A percentile compares a stretch with the other conserved stretches of the same genome.
phyloP scores from a whole-genome alignment of 2,329 filamentous ascomycete genomes.

The Curvularia lunata region DNA sequence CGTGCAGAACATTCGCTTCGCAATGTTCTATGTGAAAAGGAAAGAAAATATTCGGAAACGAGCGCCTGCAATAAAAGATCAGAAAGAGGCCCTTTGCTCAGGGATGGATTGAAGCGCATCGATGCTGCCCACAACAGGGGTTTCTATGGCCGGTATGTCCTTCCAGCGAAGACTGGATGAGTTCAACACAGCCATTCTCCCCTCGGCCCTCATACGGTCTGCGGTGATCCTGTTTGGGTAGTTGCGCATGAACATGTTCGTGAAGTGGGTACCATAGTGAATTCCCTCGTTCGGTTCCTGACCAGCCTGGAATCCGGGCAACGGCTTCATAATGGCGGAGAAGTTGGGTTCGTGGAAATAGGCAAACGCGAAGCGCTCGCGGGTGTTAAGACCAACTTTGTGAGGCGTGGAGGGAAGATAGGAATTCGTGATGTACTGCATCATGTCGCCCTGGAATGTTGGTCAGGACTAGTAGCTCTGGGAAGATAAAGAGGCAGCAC shows the following conservation, averaged over 20 bases:
- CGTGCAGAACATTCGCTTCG: not conserved
- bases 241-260: constrained; percentile 20
- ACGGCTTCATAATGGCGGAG: constrained; percentile 14
- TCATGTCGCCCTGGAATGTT: constrained; percentile 10
- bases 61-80: not conserved
- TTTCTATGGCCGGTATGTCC: not conserved
- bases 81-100: not conserved
- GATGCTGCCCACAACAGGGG: not conserved
- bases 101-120: not conserved
- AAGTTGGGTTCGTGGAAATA: constrained; percentile 20
- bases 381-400: constrained; percentile 18
- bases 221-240: constrained; percentile 15
- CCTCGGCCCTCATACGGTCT: constrained; percentile 8
- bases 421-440: constrained; percentile 20
- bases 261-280: constrained; percentile 17
- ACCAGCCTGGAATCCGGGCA: constrained; percentile 11
- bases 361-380: constrained; percentile 17
- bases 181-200: constrained; percentile 10
- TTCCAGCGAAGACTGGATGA: constrained; percentile 4
- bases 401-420: constrained; percentile 16
- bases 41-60: not conserved
- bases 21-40: not conserved
- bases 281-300: constrained; percentile 10
- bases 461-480: not conserved
- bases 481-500: not conserved